Base-by-base conservation (phyloP, 164 flowering plant genomes). In the Umbilicus rupestris region DNA sequence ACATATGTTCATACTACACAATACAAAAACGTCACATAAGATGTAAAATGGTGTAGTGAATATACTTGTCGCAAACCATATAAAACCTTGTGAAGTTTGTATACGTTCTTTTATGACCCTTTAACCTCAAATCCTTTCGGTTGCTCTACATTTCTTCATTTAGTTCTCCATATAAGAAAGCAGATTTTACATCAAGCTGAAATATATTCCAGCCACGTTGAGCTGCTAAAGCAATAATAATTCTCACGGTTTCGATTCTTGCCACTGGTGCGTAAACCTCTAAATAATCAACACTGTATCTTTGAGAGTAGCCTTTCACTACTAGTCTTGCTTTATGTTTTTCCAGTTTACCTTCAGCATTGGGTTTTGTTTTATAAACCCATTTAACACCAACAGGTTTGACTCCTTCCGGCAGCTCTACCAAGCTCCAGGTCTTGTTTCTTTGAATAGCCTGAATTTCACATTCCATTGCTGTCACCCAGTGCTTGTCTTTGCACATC, bases 181-280 rank as follows among this genome's bases (percentile, higher is more conserved):
- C 65, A 3, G 42, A 62, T 5, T 62, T 62, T 15, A 62, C 65
- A 31, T 62, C 65, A 30, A 62, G 65, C 19, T 62, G 65, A 31
- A 33, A 62, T 7, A 62, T 62, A 17, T 62, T 33, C 39, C 1
- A 62, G 2, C 39, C 5, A 19, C 35, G 39, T 62, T 62, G 65
- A 28, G 65, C 42, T 33, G 65, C 65, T 62, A 62, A 33, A 7
- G 65, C 65, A n/a, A 62, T 31, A 8, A 62, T 31, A 7, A 39
- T 62, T 62, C 65, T 62, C 65, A 31, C 42, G 9, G 65, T 62
- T 62, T 62, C 65, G 3, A 62, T 62, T 62, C 65, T 35, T 9
- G 42, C 65, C 5, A 62, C 65, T 8, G 65, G 44, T 62, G 65
- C n/a, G 39, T 62, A 62, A 15, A 62, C 44, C 39, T 62, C 65